These are phyloP conservation scores for Hyaloperonospora brassicae DNA, from an alignment of 352 stramenopile genomes.

Conservation along the genomic window DNA sequence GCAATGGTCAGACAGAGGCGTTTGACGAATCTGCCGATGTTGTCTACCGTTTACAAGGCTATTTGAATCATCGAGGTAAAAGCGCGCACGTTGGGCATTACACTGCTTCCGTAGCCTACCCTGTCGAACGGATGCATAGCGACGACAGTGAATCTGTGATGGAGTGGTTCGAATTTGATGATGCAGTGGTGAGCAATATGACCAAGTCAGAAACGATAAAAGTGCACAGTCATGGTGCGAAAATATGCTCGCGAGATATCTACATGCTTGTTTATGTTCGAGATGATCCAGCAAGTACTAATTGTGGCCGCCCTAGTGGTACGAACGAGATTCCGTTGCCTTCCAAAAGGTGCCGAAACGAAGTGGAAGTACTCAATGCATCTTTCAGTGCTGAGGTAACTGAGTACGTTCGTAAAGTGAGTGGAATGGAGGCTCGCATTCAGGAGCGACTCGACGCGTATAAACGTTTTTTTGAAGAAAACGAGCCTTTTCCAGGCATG, in stretches of 20 bases:
- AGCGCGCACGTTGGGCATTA: slow-evolving; percentile 81
- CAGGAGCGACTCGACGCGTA: slow-evolving; percentile 46
- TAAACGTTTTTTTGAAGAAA: slow-evolving; percentile 53
- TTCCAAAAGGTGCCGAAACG: slow-evolving; percentile 30
- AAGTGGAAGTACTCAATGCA: slow-evolving; percentile 44
- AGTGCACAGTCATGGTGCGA: slow-evolving; percentile 38
- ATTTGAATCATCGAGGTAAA: slow-evolving; percentile 78
- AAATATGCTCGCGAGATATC: slow-evolving; percentile 65
- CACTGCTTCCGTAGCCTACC: slow-evolving; percentile 69
- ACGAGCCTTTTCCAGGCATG: slow-evolving; percentile 32
- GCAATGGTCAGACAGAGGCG: slow-evolving; percentile 32
- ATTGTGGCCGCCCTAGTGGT: not conserved
- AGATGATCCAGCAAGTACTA: slow-evolving; percentile 18
- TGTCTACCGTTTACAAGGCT: slow-evolving; percentile 64
- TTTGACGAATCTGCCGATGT: slow-evolving; percentile 34
- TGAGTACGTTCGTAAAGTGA: slow-evolving; percentile 38
- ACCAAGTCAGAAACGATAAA: slow-evolving; percentile 26
- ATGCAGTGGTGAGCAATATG: slow-evolving; percentile 59
- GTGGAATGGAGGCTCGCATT: slow-evolving; percentile 43
- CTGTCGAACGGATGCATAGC: slow-evolving; percentile 13
- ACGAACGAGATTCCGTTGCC: slow-evolving; percentile 12
- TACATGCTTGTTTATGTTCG: slow-evolving; percentile 84
- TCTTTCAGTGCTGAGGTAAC: slow-evolving; percentile 43
- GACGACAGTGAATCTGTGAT: slow-evolving; percentile 7
- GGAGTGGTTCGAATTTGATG: slow-evolving; percentile 82